phyloP scores from a whole-genome alignment of 2,329 filamentous ascomycete genomes.

The Endoconidiophora laricicola region DNA sequence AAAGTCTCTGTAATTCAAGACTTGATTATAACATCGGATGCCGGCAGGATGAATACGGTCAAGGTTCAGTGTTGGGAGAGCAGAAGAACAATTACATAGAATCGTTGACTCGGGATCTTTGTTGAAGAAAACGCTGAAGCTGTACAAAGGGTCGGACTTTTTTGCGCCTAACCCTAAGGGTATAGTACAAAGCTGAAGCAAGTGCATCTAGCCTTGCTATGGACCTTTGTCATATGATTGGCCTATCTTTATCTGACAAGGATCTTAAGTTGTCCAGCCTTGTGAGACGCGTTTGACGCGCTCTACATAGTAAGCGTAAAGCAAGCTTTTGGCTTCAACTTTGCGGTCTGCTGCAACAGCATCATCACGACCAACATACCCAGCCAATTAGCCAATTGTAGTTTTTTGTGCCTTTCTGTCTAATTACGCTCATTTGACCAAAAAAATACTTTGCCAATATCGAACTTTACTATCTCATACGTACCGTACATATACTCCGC shows the following conservation, averaged over 20 bases:
- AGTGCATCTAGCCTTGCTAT: too few relatives aligned
- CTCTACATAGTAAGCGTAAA: not conserved
- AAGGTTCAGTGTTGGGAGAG: too few relatives aligned
- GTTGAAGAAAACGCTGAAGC: too few relatives aligned
- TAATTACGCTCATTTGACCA: not conserved
- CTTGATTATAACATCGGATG: too few relatives aligned
- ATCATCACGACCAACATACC: not conserved
- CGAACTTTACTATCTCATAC: not conserved
- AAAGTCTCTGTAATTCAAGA: too few relatives aligned
- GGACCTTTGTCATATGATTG: not conserved
- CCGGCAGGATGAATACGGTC: too few relatives aligned
- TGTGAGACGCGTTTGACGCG: conserved; percentile 5
- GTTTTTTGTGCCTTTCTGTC: not conserved
- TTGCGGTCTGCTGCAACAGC: not conserved
- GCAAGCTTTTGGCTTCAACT: not conserved
- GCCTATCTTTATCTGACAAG: not conserved
- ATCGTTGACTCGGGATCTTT: too few relatives aligned
- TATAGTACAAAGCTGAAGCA: too few relatives aligned
- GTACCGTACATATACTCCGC: not conserved
- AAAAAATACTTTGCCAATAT: not conserved
- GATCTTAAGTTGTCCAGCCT: conserved; percentile 3
- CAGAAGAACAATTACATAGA: too few relatives aligned
- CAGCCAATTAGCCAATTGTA: not conserved
- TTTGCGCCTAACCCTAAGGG: too few relatives aligned
- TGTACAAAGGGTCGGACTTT: too few relatives aligned